Evolutionary conservation across 148 eudicot species (phyloP), one percentile per base, ranked within the genome.

Genomic region (Fallopia convolvulus): DNA sequence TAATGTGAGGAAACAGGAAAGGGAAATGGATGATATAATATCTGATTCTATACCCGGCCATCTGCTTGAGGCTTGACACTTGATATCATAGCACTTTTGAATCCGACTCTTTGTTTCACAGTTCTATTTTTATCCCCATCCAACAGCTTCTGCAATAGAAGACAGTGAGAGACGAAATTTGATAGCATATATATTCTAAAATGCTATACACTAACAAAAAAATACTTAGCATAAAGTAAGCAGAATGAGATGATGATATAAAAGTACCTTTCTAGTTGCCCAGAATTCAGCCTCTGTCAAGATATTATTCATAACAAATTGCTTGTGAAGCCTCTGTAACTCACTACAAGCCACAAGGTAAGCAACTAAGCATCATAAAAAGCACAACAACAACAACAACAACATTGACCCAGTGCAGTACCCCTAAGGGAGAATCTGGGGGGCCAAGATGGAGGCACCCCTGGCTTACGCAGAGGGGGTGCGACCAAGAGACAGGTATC

Each of bases 251-350:
- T 68, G 72, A 68, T 39, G 44, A 36, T 39, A 44, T 14, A 23
- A 8, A 23, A 26, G 5, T 63, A 95, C 99, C 97, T 91, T 95
- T 83, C 99, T 91, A 26, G 99, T 86, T 36, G 99, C 97, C 99
- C 99, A 95, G 81, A 95, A 95, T 78, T 95, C 99, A 79, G 89
- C 90, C 79, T 95, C 99, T 58, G 97, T 81, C 88, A 95, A 80
- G 76, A 90, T 82, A 50, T 86, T 85, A 71, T 91, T 88, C 44
- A 86, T 77, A 39, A 95, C 99, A 81, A 95, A 87, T 81, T 92
- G 90, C 81, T 87, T 87, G 81, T 95, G 97, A 77, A 95, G 94
- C 84, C 82, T 90, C 83, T 86, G 90, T 87, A 95, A 83, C 88
- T 95, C 99, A 72, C 99, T 95, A 87, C 80, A 83, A 87, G 71